These are phyloP conservation scores for Lentinula guzmanii DNA, from an alignment of 768 basidiomycete genomes.

Conservation along the genomic window DNA sequence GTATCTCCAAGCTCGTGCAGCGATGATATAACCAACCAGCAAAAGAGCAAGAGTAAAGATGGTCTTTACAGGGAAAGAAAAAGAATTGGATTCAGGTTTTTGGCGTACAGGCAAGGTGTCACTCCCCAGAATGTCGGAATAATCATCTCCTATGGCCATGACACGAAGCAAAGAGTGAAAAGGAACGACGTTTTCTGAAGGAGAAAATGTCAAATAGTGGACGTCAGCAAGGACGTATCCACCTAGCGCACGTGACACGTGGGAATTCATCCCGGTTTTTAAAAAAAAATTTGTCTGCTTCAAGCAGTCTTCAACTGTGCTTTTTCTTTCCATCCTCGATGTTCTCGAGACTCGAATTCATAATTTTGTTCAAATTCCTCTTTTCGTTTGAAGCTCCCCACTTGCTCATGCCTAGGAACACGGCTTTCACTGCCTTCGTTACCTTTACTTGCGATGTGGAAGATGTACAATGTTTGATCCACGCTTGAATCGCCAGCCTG, in stretches of 20 bases:
- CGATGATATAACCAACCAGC: conserved; percentile 29
- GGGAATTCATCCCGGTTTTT: no score
- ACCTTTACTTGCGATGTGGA: conserved; percentile 72
- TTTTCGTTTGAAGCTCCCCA: conserved; percentile 30
- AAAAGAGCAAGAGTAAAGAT: conserved; percentile 29
- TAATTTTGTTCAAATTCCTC: neutral
- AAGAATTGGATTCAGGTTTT: conserved; percentile 22
- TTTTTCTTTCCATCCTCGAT: no score
- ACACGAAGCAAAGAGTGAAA: conserved; percentile 12
- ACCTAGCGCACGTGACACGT: no score
- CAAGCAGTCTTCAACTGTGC: no score
- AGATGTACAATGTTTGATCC: conserved; percentile 59
- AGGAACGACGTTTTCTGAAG: conserved; percentile 14
- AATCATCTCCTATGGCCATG: conserved; percentile 56
- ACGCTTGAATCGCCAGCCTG: conserved; percentile 66
- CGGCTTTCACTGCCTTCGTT: conserved; percentile 69
- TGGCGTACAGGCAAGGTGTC: conserved; percentile 33
- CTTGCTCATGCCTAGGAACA: conserved; percentile 75
- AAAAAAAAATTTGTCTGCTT: no score
- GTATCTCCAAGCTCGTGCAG: conserved; percentile 34
- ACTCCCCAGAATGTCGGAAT: conserved; percentile 68
- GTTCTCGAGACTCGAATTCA: neutral
- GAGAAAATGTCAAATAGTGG: neutral
- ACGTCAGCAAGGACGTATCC: no score
- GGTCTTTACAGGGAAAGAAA: conserved; percentile 34